Percentiles rank a stretch among this genome's conserved stretches.
phyloP scores from a whole-genome alignment of 2,329 filamentous ascomycete species.

The Penicillium polonicum region DNA sequence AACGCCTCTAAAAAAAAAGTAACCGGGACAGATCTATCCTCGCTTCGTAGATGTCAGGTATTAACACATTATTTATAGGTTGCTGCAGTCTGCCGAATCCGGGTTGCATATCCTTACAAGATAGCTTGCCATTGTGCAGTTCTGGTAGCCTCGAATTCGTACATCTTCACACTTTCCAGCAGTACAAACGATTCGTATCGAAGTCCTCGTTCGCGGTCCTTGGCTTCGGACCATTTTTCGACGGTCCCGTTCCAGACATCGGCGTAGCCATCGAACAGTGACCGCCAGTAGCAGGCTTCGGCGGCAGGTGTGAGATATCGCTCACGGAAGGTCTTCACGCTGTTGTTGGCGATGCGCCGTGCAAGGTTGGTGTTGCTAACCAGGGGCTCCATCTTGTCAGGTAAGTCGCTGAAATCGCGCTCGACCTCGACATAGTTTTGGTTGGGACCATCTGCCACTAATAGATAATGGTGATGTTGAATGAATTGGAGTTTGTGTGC shows the following conservation, averaged over 20 bases:
- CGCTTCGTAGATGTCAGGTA: background rate
- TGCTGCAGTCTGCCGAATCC: background rate
- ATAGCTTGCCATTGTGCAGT: slow-evolving; percentile 2
- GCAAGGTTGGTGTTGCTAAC: slow-evolving; percentile 40
- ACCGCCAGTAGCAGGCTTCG: slow-evolving; percentile 54
- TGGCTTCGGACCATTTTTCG: slow-evolving; percentile 12
- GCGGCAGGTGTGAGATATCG: slow-evolving; percentile 52
- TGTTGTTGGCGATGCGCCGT: slow-evolving; percentile 49
- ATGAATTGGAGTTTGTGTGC: slow-evolving; percentile 50
- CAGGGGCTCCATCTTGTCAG: slow-evolving; percentile 39
- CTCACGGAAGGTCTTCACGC: slow-evolving; percentile 47
- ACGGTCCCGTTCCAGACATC: slow-evolving; percentile 26
- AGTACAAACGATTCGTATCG: slow-evolving; percentile 36
- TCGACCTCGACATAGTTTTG: slow-evolving; percentile 52
- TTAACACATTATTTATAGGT: slow-evolving; percentile 4
- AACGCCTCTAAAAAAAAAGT: background rate
- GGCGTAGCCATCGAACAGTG: slow-evolving; percentile 37
- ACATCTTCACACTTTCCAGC: slow-evolving; percentile 29
- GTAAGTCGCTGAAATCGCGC: slow-evolving; percentile 57
- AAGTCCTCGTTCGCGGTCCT: slow-evolving; percentile 21
- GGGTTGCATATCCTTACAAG: background rate
- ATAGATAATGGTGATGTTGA: slow-evolving; percentile 49
- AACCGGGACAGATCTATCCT: background rate
- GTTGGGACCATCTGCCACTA: slow-evolving; percentile 43
- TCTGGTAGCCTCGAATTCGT: slow-evolving; percentile 22